Base-by-base conservation (phyloP, 116 monocot species). In the Zostera marina region DNA sequence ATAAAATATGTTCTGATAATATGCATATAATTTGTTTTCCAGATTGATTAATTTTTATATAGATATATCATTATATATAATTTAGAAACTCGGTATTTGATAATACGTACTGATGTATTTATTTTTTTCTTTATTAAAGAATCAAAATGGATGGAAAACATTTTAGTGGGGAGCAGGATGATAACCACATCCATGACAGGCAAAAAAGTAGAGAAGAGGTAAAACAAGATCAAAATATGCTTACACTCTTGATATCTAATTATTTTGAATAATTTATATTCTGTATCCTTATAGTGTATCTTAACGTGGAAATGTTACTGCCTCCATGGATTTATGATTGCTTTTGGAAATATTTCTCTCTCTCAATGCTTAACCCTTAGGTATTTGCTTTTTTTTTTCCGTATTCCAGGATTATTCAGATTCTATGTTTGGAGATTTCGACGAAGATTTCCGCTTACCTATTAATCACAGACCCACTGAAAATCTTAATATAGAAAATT, bases 391-490 rank as follows among this genome's bases (percentile, higher is more conserved):
- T 39, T 8, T 25, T 32, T 40, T 39, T 39, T 15, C 38, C n/a
- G 7, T n/a, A 2, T 56, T 56, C 38, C 56, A 56, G 56, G 25
- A 26, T 38, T 56, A 75, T 67, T 48, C 72, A 44, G 23, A 53
- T 69, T 74, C 58, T 15, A 13, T 68, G 16, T 8, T 48, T 49
- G 74, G 78, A 20, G 81, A 81, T 56, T 74, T 61, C 17, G 74
- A 46, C 32, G 87, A 87, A 39, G 96, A 89, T 12, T 99, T 99
- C 46, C 75, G 77, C 12, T 72, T 98, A 59, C 98, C 98, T 19
- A 99, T 90, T 54, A 46, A 60, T 63, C 91, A 99, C 66, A 71
- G 65, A 41, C 98, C 87, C 12, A 80, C 77, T 10, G 91, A 99
- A 72, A 99, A 91, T 62, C 80, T 96, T 56, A 80, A 80, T 43